phyloP scores from a whole-genome alignment of 495 filamentous ascomycete genomes.

The Chlorociboria aeruginascens region DNA sequence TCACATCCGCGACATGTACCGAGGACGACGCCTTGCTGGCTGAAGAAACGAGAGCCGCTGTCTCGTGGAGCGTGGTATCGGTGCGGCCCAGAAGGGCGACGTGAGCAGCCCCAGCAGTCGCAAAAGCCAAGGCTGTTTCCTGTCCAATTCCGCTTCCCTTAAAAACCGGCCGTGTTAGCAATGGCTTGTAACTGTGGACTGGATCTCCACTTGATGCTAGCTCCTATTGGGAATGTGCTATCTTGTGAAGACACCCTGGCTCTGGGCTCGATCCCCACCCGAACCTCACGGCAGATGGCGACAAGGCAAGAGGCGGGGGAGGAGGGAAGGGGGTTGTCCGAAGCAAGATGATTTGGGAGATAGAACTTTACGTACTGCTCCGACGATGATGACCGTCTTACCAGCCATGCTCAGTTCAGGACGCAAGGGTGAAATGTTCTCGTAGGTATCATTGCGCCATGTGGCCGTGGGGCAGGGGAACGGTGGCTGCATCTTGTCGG shows the following conservation, averaged over 20 bases:
- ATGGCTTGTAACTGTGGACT: too few species aligned
- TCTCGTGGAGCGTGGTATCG: slow-evolving; percentile 19
- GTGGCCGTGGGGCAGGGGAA: slow-evolving; percentile 12
- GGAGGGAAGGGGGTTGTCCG: too few species aligned
- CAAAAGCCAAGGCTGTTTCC: slow-evolving; percentile 20
- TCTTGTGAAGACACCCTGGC: too few species aligned
- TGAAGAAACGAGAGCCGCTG: too few species aligned
- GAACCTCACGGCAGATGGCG: too few species aligned
- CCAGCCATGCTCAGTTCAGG: slow-evolving; percentile 28
- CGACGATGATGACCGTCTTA: slow-evolving; percentile 36
- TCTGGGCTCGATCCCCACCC: too few species aligned
- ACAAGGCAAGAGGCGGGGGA: too few species aligned
- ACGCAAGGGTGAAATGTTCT: slow-evolving; percentile 28
- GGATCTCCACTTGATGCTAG: too few species aligned
- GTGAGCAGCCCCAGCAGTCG: slow-evolving; percentile 15
- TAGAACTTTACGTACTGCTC: too few species aligned
- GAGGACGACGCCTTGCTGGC: slow-evolving; percentile 13
- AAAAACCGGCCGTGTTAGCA: too few species aligned
- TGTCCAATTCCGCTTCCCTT: slow-evolving; percentile 25
- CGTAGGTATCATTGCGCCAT: slow-evolving; percentile 29
- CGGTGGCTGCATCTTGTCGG: slow-evolving; percentile 1
- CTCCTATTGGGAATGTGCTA: too few species aligned
- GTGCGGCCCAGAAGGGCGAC: slow-evolving; percentile 19
- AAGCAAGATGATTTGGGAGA: too few species aligned
- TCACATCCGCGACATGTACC: slow-evolving; percentile 18